These are phyloP conservation scores for Coemansia sp. DNA, from an alignment of 192 early-diverging fungal genomes.

Conservation along the genomic window DNA sequence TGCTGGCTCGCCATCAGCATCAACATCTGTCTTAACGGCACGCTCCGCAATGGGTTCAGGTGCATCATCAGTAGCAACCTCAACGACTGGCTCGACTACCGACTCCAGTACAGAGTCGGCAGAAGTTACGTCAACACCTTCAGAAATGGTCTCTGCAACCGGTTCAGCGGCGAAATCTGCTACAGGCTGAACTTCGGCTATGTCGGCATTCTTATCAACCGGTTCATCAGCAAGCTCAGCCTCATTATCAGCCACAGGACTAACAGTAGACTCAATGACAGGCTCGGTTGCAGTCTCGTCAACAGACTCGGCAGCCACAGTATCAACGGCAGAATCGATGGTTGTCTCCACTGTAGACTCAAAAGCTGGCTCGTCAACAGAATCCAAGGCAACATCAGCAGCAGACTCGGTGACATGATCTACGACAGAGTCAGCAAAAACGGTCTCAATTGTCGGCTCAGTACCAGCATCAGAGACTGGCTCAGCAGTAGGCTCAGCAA, in stretches of 20 bases:
- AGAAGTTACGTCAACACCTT: not conserved
- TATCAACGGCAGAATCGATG: not conserved
- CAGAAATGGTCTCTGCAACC: too few relatives aligned
- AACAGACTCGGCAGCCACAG: slow-evolving; percentile 9
- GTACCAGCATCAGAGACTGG: not conserved
- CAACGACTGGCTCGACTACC: slow-evolving; percentile 5
- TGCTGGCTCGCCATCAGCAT: not conserved
- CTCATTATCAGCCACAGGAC: too few relatives aligned
- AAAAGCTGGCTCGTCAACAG: not conserved
- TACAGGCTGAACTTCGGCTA: too few relatives aligned
- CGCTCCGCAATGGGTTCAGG: slow-evolving; percentile 1
- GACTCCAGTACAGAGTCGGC: not conserved
- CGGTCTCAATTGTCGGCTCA: not conserved
- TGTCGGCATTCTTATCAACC: not conserved
- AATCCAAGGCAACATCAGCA: not conserved
- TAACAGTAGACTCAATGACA: not conserved
- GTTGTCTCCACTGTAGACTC: not conserved
- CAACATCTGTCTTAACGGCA: too few relatives aligned
- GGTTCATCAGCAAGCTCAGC: slow-evolving; percentile 8
- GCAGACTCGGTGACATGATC: not conserved
- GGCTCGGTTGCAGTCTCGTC: slow-evolving; percentile 1
- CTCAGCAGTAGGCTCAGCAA: not conserved
- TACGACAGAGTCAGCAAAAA: not conserved
- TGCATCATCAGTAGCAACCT: not conserved
- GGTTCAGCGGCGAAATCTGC: slow-evolving; percentile 4